Evolutionary conservation across 192 early-diverging fungal genomes (phyloP).

Genomic region (Gigaspora rosea): DNA sequence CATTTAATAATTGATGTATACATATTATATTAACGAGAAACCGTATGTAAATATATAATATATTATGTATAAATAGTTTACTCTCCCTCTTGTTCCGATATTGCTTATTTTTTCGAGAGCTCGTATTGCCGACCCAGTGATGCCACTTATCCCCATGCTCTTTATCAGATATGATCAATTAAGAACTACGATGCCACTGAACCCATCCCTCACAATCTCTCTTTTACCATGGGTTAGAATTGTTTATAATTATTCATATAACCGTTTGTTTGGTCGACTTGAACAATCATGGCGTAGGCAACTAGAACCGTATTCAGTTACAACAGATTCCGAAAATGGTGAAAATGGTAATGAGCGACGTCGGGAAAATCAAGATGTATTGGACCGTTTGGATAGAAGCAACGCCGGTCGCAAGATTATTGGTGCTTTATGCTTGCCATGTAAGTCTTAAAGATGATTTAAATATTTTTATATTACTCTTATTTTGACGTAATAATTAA

Average conservation of each 20-base stretch:
- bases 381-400: constrained; percentile 56
- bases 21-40: too few species aligned
- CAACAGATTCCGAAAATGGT: constrained; percentile 13
- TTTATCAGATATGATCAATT: constrained; percentile 59
- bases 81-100: constrained; percentile 58
- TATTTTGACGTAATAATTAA: neutral
- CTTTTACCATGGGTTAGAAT: constrained; percentile 65
- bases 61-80: constrained; percentile 30
- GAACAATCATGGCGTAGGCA: constrained; percentile 60
- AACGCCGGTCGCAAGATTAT: constrained; percentile 62
- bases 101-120: constrained; percentile 64
- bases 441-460: constrained; percentile 9
- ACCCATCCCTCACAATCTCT: constrained; percentile 62
- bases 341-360: constrained; percentile 29
- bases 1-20: too few species aligned
- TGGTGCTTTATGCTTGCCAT: constrained; percentile 64
- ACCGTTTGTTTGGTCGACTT: constrained; percentile 54
- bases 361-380: constrained; percentile 46
- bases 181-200: constrained; percentile 58
- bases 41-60: too few species aligned
- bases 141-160: constrained; percentile 64
- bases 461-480: neutral
- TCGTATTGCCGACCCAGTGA: constrained; percentile 55
- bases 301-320: constrained; percentile 33
- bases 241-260: constrained; percentile 58